These are phyloP conservation scores for Dissophora globulifera DNA, from an alignment of 192 early-diverging fungal genomes.

Conservation along the genomic window DNA sequence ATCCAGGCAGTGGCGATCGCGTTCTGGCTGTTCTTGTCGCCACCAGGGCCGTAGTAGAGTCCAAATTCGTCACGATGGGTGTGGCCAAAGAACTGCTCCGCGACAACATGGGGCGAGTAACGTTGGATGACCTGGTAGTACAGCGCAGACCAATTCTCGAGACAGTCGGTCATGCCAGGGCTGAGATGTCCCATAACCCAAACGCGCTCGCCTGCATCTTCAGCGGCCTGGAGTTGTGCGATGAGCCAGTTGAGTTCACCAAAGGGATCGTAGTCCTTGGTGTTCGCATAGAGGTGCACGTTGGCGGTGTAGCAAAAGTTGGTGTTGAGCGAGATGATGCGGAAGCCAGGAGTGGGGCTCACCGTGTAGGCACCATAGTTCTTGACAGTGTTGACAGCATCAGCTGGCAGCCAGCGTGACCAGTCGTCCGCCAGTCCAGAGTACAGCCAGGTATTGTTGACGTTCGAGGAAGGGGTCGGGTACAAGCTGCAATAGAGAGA, in stretches of 20 bases:
- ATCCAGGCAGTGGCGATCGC: slow-evolving; percentile 62
- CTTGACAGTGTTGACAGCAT: slow-evolving; percentile 50
- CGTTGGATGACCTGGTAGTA: slow-evolving; percentile 67
- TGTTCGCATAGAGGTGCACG: slow-evolving; percentile 62
- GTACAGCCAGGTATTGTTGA: slow-evolving; percentile 59
- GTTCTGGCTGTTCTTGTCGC: slow-evolving; percentile 36
- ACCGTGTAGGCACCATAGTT: slow-evolving; percentile 62
- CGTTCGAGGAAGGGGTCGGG: slow-evolving; percentile 37
- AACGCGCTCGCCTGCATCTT: slow-evolving; percentile 61
- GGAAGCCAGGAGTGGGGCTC: slow-evolving; percentile 57
- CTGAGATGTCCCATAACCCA: slow-evolving; percentile 68
- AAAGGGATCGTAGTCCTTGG: slow-evolving; percentile 59
- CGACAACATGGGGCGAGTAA: slow-evolving; percentile 65
- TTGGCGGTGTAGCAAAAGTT: slow-evolving; percentile 70
- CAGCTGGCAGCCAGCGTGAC: slow-evolving; percentile 59
- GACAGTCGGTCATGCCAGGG: slow-evolving; percentile 58
- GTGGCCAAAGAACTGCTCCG: slow-evolving; percentile 68
- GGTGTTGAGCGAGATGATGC: slow-evolving; percentile 65
- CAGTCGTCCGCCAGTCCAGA: slow-evolving; percentile 58
- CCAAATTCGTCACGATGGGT: slow-evolving; percentile 64
- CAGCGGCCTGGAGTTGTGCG: slow-evolving; percentile 58
- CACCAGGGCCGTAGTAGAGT: slow-evolving; percentile 57
- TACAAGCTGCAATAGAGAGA: slow-evolving; percentile 12
- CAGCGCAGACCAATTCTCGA: slow-evolving; percentile 62
- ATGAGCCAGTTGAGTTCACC: slow-evolving; percentile 63